Conservation (phyloP, 2,329 filamentous ascomycete genomes). For the Ceratocystis ficicola region DNA sequence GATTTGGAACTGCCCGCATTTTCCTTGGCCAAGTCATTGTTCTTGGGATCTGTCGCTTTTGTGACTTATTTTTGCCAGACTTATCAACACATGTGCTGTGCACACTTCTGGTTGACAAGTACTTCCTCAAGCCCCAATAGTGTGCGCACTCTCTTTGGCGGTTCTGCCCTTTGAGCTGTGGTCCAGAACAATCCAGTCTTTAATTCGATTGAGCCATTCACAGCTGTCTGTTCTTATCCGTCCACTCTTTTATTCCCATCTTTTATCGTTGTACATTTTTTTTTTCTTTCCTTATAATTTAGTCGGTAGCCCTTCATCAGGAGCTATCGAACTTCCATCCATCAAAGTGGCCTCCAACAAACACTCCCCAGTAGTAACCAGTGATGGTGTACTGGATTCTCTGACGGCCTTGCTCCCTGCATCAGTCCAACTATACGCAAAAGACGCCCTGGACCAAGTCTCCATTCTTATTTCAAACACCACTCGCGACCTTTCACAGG, state of each 20-base stretch:
- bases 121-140: neutral
- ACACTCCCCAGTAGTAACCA: constrained; percentile 30
- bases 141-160: neutral
- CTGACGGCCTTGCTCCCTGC: constrained; percentile 40
- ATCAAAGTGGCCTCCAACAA: constrained; percentile 47
- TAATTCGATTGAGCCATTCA: constrained; percentile 12
- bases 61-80: neutral
- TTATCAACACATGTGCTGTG: neutral
- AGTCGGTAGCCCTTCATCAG: constrained; percentile 16
- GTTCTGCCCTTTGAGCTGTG: neutral
- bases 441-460: constrained; percentile 26
- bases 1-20: neutral
- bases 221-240: neutral
- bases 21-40: neutral
- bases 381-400: constrained; percentile 41
- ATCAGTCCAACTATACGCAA: constrained; percentile 42
- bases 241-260: neutral
- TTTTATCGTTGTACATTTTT: constrained; percentile 2
- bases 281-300: constrained; percentile 12
- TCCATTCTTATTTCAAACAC: constrained; percentile 35
- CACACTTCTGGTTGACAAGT: neutral
- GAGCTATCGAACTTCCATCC: constrained; percentile 18
- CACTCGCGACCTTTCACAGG: constrained; percentile 42
- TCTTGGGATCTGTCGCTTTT: neutral
- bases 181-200: neutral